Evolutionary conservation across 352 stramenopile species (phyloP), one percentile per base, ranked within the genome.

Genomic region (Phytopythium boreale): DNA sequence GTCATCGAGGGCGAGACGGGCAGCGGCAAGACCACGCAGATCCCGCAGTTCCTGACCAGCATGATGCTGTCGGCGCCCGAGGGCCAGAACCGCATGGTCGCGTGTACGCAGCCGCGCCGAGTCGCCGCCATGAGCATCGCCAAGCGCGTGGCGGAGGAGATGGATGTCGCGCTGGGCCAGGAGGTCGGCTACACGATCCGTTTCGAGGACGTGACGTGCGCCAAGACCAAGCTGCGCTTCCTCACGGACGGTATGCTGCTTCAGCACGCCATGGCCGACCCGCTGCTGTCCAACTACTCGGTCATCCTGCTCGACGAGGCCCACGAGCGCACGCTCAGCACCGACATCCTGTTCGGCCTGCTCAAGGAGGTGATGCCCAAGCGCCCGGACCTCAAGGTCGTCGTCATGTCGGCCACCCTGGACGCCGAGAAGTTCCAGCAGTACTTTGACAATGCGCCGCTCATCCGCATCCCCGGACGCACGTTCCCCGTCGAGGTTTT

Each of bases 131-230:
- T 98, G 72, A 98, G 84, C 68, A 98, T 99, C 66, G 97, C 97
- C 26, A 90, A 93, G 66, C 97, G 98, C 69, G 98, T 99, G 12
- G 93, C 97, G 0, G 97, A 99, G 62, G 98, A 99, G 74, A 98
- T 99, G 94, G 97, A 99, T 74, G 97, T 99, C 8, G 74, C 90
- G 59, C 79, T 99, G 20, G 98, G 98, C 19, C 74, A 98, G 61
- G 90, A 99, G 70, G 98, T 99, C 4, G 98, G 98, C 20, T 99
- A 99, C 75, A 99, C 96, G 14, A 99, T 99, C 79, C 96, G 98
- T 57, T 99, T 99, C 74, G 97, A 99, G 68, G 97, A 99, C 76
- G 80, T 97, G 49, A 98, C 80, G 37, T 79, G 84, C 72, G 74
- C 80, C 24, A 86, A 71, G 26, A 98, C 97, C 11, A 77, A 88